Evolutionary conservation across 805 yeast genomes (phyloP).

Genomic region (Myxozyma udenii): DNA sequence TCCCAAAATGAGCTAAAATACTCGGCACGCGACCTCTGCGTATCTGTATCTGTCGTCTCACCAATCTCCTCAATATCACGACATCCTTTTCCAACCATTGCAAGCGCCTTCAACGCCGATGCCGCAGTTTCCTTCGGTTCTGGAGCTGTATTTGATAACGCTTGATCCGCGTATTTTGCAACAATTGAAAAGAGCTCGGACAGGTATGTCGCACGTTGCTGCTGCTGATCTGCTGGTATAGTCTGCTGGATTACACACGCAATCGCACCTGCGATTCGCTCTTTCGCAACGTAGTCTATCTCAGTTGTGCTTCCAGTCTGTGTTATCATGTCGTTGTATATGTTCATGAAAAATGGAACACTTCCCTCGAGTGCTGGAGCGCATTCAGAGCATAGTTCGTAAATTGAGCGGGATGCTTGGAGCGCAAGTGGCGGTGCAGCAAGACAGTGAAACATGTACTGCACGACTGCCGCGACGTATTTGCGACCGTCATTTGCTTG

Average conservation of each 20-base stretch:
- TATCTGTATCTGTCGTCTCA: conserved; percentile 17
- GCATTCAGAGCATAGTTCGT: conserved; percentile 42
- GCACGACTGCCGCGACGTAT: conserved; percentile 52
- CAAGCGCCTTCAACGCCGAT: conserved; percentile 60
- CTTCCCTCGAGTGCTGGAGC: conserved; percentile 12
- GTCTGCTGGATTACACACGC: conserved; percentile 26
- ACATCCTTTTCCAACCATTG: conserved; percentile 70
- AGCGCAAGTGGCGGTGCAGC: conserved; percentile 37
- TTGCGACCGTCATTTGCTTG: conserved; percentile 45
- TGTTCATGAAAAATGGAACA: conserved; percentile 12
- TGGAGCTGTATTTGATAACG: background rate
- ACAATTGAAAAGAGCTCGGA: conserved; percentile 10
- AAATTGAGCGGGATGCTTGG: conserved; percentile 54
- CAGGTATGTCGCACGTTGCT: conserved; percentile 6
- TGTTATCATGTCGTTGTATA: conserved; percentile 22
- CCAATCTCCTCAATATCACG: conserved; percentile 55
- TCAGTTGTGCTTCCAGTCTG: conserved; percentile 31
- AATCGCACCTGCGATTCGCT: conserved; percentile 29
- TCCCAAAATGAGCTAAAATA: no score
- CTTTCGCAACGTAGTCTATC: conserved; percentile 36
- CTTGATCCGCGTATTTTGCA: conserved; percentile 12
- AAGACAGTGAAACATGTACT: conserved; percentile 50
- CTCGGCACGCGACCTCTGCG: conserved; percentile 1
- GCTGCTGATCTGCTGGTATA: conserved; percentile 5
- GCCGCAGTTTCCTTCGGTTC: conserved; percentile 40